These are phyloP conservation scores for Cadophora malorum DNA, from an alignment of 2,329 filamentous ascomycete species.

Conservation along the genomic window DNA sequence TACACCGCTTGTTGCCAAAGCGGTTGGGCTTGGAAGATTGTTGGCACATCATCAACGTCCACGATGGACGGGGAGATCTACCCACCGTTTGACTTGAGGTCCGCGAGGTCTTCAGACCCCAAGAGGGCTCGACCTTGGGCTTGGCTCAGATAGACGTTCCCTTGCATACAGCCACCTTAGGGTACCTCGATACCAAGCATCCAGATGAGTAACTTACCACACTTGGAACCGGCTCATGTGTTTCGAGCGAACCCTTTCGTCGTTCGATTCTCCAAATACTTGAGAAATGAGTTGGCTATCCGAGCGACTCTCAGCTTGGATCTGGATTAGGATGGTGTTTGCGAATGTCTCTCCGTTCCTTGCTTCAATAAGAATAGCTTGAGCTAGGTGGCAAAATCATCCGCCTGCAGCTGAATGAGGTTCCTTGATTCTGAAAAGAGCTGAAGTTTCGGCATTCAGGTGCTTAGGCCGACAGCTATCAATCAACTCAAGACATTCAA, in stretches of 20 bases:
- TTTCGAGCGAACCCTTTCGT: neutral
- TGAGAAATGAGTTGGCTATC: neutral
- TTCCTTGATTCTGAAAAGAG: neutral
- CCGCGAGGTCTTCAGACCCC: neutral
- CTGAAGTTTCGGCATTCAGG: neutral
- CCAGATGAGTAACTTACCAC: neutral
- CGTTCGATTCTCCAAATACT: neutral
- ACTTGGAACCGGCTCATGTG: neutral
- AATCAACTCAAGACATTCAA: neutral
- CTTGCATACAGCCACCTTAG: neutral
- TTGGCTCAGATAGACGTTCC: neutral
- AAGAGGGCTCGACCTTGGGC: neutral
- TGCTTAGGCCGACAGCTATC: neutral
- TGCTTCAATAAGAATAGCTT: neutral
- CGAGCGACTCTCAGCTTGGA: neutral
- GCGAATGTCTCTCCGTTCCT: neutral
- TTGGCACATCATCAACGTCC: neutral
- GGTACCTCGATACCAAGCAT: neutral
- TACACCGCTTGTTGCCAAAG: neutral
- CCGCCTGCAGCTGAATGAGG: neutral
- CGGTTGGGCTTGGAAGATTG: neutral
- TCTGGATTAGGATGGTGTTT: neutral
- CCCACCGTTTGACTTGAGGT: neutral
- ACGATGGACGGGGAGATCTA: neutral
- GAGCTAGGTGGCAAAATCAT: neutral